Evolutionary conservation across 306 rosid genomes (phyloP).

Genomic region (Delonix regia): DNA sequence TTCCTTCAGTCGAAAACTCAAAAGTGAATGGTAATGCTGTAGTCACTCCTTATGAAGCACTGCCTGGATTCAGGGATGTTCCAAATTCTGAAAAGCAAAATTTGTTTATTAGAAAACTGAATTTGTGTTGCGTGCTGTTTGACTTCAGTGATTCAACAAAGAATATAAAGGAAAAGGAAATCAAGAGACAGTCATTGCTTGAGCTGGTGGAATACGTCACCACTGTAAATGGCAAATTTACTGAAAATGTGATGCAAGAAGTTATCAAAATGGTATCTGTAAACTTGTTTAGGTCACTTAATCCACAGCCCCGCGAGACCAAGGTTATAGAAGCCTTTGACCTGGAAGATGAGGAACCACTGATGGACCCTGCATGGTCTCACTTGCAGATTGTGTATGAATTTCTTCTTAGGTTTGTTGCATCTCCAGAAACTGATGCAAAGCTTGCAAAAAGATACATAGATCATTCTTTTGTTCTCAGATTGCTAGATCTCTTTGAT

Average conservation of each 20-base stretch:
- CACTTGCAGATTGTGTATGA: slow-evolving; percentile 71
- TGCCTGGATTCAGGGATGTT: slow-evolving; percentile 72
- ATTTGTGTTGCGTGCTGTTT: slow-evolving; percentile 66
- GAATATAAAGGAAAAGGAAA: slow-evolving; percentile 75
- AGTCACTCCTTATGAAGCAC: slow-evolving; percentile 58
- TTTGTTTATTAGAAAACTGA: slow-evolving; percentile 66
- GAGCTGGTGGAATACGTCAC: slow-evolving; percentile 76
- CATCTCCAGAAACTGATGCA: slow-evolving; percentile 4
- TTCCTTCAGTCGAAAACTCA: slow-evolving; percentile 34
- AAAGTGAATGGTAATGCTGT: slow-evolving; percentile 51
- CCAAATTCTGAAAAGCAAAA: slow-evolving; percentile 68
- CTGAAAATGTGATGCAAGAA: slow-evolving; percentile 69
- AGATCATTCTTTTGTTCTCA: slow-evolving; percentile 13
- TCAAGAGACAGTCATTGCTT: slow-evolving; percentile 68
- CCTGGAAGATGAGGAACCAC: slow-evolving; percentile 84
- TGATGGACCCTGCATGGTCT: slow-evolving; percentile 86
- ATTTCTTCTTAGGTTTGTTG: slow-evolving; percentile 7
- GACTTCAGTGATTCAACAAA: slow-evolving; percentile 76
- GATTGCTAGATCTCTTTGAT: slow-evolving; percentile 2
- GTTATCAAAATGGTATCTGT: slow-evolving; percentile 66
- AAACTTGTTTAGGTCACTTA: slow-evolving; percentile 69
- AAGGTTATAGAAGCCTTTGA: slow-evolving; percentile 68
- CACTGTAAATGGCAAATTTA: slow-evolving; percentile 62
- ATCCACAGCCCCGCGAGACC: slow-evolving; percentile 76
- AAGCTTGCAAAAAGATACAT: slow-evolving; percentile 1